Evolutionary conservation across 1,284 basidiomycete genomes (phyloP), one percentile per base, ranked within the genome.

Genomic region (Trichosporon ovoides): DNA sequence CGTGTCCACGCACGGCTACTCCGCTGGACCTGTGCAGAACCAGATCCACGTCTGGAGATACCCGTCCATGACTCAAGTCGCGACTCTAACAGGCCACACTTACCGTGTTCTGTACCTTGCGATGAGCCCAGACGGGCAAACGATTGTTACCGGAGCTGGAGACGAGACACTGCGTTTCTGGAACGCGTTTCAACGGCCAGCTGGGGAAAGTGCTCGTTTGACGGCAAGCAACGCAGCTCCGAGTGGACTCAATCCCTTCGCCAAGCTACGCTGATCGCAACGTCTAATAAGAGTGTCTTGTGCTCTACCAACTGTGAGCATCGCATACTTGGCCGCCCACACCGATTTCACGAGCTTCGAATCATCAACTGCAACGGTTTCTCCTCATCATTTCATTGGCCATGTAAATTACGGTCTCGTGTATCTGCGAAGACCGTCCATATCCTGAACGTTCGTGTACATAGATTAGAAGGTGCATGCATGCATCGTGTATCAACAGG

Each of bases 1-100:
- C 35, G 93, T 98, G 34, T 96, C 92, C 13, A 98, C 95, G 2
- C 95, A 98, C 70, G 95, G 96, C 1, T 98, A 94, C 80, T 95
- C 91, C 19, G 89, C 87, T 6, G 92, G 91, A 3, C 86, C 89
- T 0, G 86, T 94, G 6, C 93, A 97, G 76, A 98, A 98, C 77
- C 95, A 98, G 77, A 95, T 98, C 57, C 94, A 92, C 71, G 90
- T 98, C 65, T 98, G 95, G 95, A 88, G 89, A 71, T 98, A 98
- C 76, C 96, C 95, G 0, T 87, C 86, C 10, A 82, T 95, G 76
- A 86, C 88, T 59, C 93, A 93, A 83, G 91, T 98, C 9, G 94
- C 94, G 0, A 92, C 91, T 5, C 81, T 98, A 13, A 91, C 90
- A 0, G 96, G 96, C 5, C 95, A 98, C 75, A 92, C 92, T 0